Evolutionary conservation across 2,329 filamentous ascomycete genomes (phyloP).

Genomic region (Fusarium clavum): DNA sequence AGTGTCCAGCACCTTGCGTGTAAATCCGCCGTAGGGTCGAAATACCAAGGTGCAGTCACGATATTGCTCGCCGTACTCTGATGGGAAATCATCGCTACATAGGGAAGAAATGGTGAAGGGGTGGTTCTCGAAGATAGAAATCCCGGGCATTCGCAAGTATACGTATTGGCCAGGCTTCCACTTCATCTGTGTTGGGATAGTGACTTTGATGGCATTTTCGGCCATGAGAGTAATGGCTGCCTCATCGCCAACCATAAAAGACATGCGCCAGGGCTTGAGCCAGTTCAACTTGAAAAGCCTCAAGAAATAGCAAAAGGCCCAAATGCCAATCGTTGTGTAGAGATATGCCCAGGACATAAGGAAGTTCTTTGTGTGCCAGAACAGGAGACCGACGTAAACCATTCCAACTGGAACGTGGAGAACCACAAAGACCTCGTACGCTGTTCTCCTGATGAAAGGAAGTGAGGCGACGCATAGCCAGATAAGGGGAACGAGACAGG

Average conservation of each 20-base stretch:
- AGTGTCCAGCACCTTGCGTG: conserved; percentile 82
- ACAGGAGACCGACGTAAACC: conserved; percentile 83
- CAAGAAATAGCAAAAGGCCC: conserved; percentile 77
- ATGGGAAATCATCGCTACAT: conserved; percentile 93
- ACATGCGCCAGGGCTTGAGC: conserved; percentile 80
- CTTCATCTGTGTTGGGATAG: conserved; percentile 89
- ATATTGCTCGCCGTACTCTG: conserved; percentile 88
- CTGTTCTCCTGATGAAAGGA: conserved; percentile 77
- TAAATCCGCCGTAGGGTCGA: conserved; percentile 91
- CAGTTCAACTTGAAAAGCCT: conserved; percentile 91
- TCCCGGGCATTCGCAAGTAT: conserved; percentile 92
- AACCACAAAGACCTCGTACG: conserved; percentile 87
- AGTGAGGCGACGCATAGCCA: conserved; percentile 90
- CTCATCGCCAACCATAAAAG: conserved; percentile 91
- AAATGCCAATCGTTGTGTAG: conserved; percentile 82
- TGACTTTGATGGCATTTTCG: conserved; percentile 95
- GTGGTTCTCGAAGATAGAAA: conserved; percentile 91
- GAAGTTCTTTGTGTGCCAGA: conserved; percentile 97
- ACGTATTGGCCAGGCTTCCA: conserved; percentile 97
- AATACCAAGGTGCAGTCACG: conserved; percentile 92
- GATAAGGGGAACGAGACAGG: conserved; percentile 81
- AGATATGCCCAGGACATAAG: conserved; percentile 92
- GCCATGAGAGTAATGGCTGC: conserved; percentile 89
- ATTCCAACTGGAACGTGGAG: conserved; percentile 86
- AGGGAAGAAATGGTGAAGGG: conserved; percentile 95